These are phyloP conservation scores for Pseudognaphalium luteoalbum DNA, from an alignment of 129 eudicot genomes.

Conservation along the genomic window DNA sequence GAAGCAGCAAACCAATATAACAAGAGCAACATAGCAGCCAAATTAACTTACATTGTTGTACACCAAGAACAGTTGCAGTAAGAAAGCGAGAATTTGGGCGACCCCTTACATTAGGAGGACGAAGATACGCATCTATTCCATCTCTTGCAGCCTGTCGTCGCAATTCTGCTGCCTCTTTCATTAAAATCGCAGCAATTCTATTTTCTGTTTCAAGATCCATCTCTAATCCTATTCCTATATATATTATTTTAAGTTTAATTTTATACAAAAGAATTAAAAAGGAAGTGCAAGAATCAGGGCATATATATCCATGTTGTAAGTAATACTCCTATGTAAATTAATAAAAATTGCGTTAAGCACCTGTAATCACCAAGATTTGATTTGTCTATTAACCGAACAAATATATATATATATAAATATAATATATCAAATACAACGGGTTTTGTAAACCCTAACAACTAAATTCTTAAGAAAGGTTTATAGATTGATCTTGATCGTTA, in stretches of 20 bases:
- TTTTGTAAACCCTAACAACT: background rate
- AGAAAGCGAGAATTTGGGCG: constrained; percentile 93
- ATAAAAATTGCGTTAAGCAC: too few relatives aligned
- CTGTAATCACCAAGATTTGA: too few relatives aligned
- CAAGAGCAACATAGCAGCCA: background rate
- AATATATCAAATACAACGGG: background rate
- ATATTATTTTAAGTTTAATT: too few relatives aligned
- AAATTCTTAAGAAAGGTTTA: background rate
- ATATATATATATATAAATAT: too few relatives aligned
- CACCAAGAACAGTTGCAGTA: constrained; percentile 93
- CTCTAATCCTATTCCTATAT: background rate
- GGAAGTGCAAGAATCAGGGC: too few relatives aligned
- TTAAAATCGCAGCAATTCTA: constrained; percentile 79
- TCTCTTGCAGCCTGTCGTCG: constrained; percentile 76
- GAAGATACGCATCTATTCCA: constrained; percentile 76
- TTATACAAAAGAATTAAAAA: too few relatives aligned
- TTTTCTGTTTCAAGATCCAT: constrained; percentile 96
- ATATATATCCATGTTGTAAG: too few relatives aligned
- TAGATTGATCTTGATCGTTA: background rate
- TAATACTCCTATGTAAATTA: too few relatives aligned
- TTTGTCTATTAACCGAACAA: too few relatives aligned
- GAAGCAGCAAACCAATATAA: background rate
- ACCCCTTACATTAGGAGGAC: constrained; percentile 66
- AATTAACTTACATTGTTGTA: constrained; percentile 66
- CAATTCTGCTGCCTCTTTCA: constrained; percentile 93